A percentile compares a stretch with the other conserved stretches of the same genome.
Evolutionary conservation across 2,329 filamentous ascomycete species (phyloP).

Genomic region (Nemania diffusa): DNA sequence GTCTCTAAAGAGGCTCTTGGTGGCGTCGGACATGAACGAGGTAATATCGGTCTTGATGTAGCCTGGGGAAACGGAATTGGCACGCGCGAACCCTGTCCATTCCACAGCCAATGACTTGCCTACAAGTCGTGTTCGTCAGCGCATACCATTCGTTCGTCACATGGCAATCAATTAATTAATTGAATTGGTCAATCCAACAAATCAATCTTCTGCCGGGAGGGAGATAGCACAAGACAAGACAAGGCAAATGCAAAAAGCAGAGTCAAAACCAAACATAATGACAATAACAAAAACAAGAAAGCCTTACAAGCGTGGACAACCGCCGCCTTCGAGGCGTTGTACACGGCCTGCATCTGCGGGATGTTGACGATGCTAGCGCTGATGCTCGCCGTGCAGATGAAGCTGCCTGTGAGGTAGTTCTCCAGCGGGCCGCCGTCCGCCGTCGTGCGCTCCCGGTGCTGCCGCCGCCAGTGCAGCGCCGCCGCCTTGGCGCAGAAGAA

Average conservation of each 20-base stretch:
- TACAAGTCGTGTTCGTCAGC: slow-evolving; percentile 42
- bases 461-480: slow-evolving; percentile 74
- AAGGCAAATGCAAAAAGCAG: neutral
- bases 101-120: slow-evolving; percentile 78
- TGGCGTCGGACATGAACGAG: slow-evolving; percentile 70
- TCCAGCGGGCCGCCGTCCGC: slow-evolving; percentile 69
- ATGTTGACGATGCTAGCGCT: slow-evolving; percentile 81
- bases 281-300: neutral
- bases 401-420: slow-evolving; percentile 72
- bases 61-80: slow-evolving; percentile 78
- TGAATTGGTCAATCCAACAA: neutral
- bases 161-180: neutral
- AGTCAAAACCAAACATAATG: neutral
- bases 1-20: slow-evolving; percentile 77
- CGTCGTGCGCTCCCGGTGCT: slow-evolving; percentile 74
- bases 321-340: slow-evolving; percentile 78
- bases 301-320: slow-evolving; percentile 66
- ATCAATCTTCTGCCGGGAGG: neutral
- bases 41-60: slow-evolving; percentile 81
- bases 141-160: too few species aligned
- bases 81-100: slow-evolving; percentile 79
- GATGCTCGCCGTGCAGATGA: slow-evolving; percentile 83
- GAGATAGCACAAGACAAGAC: neutral
- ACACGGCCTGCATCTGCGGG: slow-evolving; percentile 78
- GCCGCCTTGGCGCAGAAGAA: slow-evolving; percentile 81